phyloP scores from a whole-genome alignment of 352 stramenopile genomes.

The Phytophthora brassicae region DNA sequence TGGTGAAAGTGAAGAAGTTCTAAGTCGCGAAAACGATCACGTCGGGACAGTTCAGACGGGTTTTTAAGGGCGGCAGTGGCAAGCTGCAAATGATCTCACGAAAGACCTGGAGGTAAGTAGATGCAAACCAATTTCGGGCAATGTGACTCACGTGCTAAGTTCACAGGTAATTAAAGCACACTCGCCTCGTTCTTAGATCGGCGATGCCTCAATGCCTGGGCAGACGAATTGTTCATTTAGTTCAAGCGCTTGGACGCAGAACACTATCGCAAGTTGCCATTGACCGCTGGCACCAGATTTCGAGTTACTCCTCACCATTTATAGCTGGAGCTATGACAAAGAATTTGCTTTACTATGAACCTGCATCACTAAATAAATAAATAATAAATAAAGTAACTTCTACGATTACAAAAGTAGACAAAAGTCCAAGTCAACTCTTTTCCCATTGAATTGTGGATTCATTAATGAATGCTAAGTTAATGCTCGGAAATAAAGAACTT shows the following conservation, averaged over 20 bases:
- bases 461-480: not conserved
- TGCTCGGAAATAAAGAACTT: conserved; percentile 19
- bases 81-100: conserved; percentile 59
- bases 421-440: too few relatives aligned
- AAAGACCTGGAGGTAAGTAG: conserved; percentile 70
- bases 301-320: too few relatives aligned
- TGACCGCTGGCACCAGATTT: conserved; percentile 16
- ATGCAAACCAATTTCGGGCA: conserved; percentile 74
- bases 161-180: conserved; percentile 44
- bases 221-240: conserved; percentile 58
- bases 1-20: conserved; percentile 50
- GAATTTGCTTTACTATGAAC: not conserved
- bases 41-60: conserved; percentile 58
- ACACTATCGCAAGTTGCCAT: conserved; percentile 54
- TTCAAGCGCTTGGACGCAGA: conserved; percentile 43
- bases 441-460: not conserved
- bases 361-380: too few relatives aligned
- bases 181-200: conserved; percentile 37
- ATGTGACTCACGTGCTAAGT: conserved; percentile 53
- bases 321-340: not conserved
- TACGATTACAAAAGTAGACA: too few relatives aligned
- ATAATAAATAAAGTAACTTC: not conserved
- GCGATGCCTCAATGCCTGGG: conserved; percentile 46
- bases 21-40: conserved; percentile 49
- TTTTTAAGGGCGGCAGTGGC: conserved; percentile 46